Evolutionary conservation across 1,284 basidiomycete genomes (phyloP).

Genomic region (Papiliotrema terrestris): DNA sequence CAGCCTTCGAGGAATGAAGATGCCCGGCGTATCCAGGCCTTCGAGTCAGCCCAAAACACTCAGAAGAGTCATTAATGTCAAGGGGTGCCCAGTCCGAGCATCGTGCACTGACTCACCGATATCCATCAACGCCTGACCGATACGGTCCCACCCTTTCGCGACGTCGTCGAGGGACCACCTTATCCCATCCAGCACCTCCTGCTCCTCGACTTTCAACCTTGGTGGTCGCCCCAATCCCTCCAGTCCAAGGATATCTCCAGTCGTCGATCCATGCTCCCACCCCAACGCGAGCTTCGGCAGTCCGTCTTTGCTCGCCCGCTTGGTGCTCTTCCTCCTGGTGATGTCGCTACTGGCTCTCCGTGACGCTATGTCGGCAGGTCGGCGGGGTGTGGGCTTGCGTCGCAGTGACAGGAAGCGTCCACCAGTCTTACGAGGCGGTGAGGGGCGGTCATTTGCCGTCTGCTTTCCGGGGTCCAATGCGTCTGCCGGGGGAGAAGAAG

Average conservation of each 20-base stretch:
- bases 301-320: neutral
- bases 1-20: slow-evolving; percentile 28
- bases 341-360: slow-evolving; percentile 18
- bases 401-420: slow-evolving; percentile 16
- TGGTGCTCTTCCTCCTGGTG: slow-evolving; percentile 4
- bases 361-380: slow-evolving; percentile 6
- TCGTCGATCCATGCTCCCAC: slow-evolving; percentile 9
- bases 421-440: slow-evolving; percentile 6
- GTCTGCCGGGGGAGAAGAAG: neutral
- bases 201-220: slow-evolving; percentile 21
- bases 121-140: slow-evolving; percentile 29
- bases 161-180: slow-evolving; percentile 25
- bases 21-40: slow-evolving; percentile 27
- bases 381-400: neutral
- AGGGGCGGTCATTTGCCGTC: slow-evolving; percentile 4
- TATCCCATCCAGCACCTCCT: slow-evolving; percentile 19
- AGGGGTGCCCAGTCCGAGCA: neutral
- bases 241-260: slow-evolving; percentile 15
- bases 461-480: slow-evolving; percentile 2
- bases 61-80: too few relatives aligned
- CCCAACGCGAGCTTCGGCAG: slow-evolving; percentile 17
- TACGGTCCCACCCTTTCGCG: slow-evolving; percentile 27
- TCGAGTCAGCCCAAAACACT: neutral
- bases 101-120: slow-evolving; percentile 23
- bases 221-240: slow-evolving; percentile 25